Evolutionary conservation across 768 basidiomycete genomes (phyloP), one percentile per base, ranked within the genome.

Genomic region (Boletus rubropictus): DNA sequence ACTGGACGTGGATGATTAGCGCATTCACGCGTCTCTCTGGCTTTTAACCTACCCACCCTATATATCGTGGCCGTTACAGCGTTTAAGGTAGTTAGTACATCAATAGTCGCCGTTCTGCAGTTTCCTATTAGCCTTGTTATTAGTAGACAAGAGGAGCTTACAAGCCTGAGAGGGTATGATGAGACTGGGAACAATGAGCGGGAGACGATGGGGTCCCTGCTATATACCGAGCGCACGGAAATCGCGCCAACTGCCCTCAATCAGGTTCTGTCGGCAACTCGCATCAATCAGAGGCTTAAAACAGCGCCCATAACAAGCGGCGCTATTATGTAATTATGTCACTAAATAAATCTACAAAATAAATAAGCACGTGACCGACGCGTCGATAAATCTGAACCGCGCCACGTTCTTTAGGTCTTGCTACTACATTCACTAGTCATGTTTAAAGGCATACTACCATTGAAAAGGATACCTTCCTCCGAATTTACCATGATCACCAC

Each of bases 401-500:
- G 66, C 50, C 46, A 47, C 50, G 15, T 27, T 21, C 25, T 14
- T 34, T 46, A 38, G 0, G 12, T 46, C 31, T 36, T 28, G 39
- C 49, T 9, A 53, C 51, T 21, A 50, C 41, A 4, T 1, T 45
- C 33, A 9, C 34, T 32, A 52, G 29, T 14, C 50, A 90, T 90
- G 88, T 89, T 90, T 74, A 89, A 87, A 69, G 77, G 79, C 57
- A 87, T 90, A 45, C 70, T 89, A 29, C 82, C 84, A 2, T 76
- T 81, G 9, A 81, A 83, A 66, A 75, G 87, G 58, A 61, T 81
- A 42, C 70, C 81, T 21, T 79, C 81, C 21, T 66, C 78, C 3
- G 86, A 89, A 29, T 89, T 89, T 51, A 84, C 82, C 4, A 85
- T 89, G 72, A 62, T 89, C 39, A 86, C 82, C 0, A 57, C 32